phyloP scores from a whole-genome alignment of 192 early-diverging fungal genomes.

The Mortierella antarctica region DNA sequence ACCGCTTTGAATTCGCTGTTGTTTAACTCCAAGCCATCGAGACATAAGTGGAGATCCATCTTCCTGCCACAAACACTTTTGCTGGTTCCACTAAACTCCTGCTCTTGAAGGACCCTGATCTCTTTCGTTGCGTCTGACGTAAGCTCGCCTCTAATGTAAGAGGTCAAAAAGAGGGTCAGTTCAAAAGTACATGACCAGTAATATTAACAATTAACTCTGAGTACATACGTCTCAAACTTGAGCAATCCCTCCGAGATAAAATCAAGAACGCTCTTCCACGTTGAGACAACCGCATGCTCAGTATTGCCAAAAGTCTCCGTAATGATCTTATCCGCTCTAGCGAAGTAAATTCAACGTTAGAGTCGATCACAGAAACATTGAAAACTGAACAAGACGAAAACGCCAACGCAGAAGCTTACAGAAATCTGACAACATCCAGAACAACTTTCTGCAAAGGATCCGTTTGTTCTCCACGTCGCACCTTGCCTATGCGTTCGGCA shows the following conservation, averaged over 20 bases:
- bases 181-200: neutral
- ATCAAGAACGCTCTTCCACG: neutral
- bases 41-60: too few relatives aligned
- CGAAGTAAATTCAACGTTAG: neutral
- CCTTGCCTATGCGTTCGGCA: constrained; percentile 9
- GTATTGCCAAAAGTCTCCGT: neutral
- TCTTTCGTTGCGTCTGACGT: constrained; percentile 2
- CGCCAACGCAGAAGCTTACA: constrained; percentile 5
- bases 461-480: constrained; percentile 12
- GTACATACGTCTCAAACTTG: neutral
- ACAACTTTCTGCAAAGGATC: constrained; percentile 16
- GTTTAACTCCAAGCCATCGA: too few relatives aligned
- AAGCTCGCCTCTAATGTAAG: neutral
- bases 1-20: too few relatives aligned
- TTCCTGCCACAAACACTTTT: too few relatives aligned
- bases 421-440: constrained; percentile 13
- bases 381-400: neutral
- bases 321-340: constrained; percentile 2
- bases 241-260: constrained; percentile 2
- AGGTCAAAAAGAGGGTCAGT: neutral
- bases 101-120: neutral
- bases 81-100: too few relatives aligned
- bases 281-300: constrained; percentile 1
- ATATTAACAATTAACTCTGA: neutral
- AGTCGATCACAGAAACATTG: neutral